phyloP scores from a whole-genome alignment of 176 grass and related monocot species.

The Thalia dealbata region DNA sequence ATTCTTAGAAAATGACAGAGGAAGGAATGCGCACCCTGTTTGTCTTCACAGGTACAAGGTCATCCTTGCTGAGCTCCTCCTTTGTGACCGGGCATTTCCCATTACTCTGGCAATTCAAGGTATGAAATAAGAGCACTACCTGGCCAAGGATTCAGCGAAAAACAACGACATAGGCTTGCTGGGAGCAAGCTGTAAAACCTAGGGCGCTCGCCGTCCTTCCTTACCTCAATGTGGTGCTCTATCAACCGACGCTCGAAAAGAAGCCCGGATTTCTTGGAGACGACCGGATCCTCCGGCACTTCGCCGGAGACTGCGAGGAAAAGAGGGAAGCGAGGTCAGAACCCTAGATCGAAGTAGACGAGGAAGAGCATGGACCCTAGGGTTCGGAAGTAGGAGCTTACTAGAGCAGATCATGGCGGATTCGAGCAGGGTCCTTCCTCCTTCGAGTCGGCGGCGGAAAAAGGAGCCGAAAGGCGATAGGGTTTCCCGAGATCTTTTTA shows the following conservation, averaged over 20 bases:
- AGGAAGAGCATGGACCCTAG: slow-evolving; percentile 21
- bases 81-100: slow-evolving; percentile 94
- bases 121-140: not conserved
- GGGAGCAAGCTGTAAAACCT: not conserved
- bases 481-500: not conserved
- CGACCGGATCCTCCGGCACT: slow-evolving; percentile 88
- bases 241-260: slow-evolving; percentile 85
- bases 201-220: not conserved
- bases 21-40: slow-evolving; percentile 45
- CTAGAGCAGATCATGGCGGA: slow-evolving; percentile 86
- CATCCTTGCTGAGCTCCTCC: slow-evolving; percentile 80
- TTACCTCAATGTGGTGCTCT: slow-evolving; percentile 74
- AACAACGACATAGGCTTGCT: not conserved
- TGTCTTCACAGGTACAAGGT: slow-evolving; percentile 81
- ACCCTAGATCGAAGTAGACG: slow-evolving; percentile 23
- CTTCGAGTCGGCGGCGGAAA: not conserved
- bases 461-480: slow-evolving; percentile 8
- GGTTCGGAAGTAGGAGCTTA: slow-evolving; percentile 31
- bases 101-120: slow-evolving; percentile 38
- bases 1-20: not conserved
- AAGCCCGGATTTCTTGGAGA: slow-evolving; percentile 90
- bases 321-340: slow-evolving; percentile 6
- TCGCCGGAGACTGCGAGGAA: slow-evolving; percentile 69
- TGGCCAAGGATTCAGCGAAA: not conserved
- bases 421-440: not conserved